phyloP scores from a whole-genome alignment of 345 rosid genomes.

The Physaria fendleri region DNA sequence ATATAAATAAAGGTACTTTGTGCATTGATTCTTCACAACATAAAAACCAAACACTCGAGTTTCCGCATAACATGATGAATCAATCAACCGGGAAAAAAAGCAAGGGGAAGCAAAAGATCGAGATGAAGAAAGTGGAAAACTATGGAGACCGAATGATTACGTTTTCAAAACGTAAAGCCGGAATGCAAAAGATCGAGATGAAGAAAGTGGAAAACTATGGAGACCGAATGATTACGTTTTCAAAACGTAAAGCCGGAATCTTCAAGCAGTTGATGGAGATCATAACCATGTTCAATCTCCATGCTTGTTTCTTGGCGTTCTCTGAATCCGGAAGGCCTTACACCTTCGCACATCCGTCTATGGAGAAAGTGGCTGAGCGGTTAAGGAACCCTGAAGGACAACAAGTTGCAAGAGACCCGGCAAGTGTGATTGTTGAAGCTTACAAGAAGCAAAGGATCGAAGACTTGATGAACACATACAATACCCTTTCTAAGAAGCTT shows the following conservation, averaged over 20 bases:
- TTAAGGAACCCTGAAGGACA: background rate
- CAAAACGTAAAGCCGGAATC: conserved; percentile 38
- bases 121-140: conserved; percentile 22
- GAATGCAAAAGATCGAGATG: conserved; percentile 37
- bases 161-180: conserved; percentile 39
- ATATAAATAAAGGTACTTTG: no score
- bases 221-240: conserved; percentile 31
- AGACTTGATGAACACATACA: conserved; percentile 11
- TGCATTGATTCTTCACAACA: no score
- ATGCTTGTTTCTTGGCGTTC: conserved; percentile 23
- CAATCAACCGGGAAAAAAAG: conserved; percentile 11
- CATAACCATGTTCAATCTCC: conserved; percentile 24
- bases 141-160: conserved; percentile 26
- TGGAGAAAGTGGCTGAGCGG: conserved; percentile 14
- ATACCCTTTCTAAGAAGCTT: no score
- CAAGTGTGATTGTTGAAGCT: conserved; percentile 34
- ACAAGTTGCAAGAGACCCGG: background rate
- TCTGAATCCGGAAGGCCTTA: conserved; percentile 36
- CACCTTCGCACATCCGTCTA: conserved; percentile 36
- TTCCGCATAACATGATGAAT: no score
- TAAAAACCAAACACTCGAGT: no score
- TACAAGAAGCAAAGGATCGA: conserved; percentile 14
- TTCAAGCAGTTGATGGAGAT: conserved; percentile 42
- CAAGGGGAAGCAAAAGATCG: conserved; percentile 32
- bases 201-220: conserved; percentile 18